Evolutionary conservation across 805 yeast species (phyloP).

Genomic region (Kuraishia ogatae): DNA sequence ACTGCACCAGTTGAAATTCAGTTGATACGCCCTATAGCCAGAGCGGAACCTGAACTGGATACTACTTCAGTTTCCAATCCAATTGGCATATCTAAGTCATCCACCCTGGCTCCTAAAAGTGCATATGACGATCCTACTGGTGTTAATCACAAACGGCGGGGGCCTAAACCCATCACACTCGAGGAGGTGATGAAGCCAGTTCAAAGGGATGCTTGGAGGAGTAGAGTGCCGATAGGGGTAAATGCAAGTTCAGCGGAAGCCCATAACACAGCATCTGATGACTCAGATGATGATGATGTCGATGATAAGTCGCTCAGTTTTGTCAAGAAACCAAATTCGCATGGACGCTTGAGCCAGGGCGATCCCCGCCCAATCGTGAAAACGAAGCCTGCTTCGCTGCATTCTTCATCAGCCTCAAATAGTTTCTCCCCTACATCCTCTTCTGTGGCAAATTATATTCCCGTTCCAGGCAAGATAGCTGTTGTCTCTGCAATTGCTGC

Average conservation of each 20-base stretch:
- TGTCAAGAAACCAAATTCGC: neutral
- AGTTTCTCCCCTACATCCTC: neutral
- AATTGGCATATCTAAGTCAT: neutral
- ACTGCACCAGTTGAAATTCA: constrained; percentile 5
- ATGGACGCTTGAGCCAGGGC: neutral
- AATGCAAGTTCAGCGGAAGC: neutral
- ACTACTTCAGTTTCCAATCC: neutral
- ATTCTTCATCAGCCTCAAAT: neutral
- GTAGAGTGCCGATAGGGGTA: neutral
- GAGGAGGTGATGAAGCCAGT: constrained; percentile 13
- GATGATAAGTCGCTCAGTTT: neutral
- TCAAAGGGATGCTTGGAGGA: constrained; percentile 1
- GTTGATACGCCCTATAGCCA: constrained; percentile 11
- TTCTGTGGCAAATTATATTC: constrained; percentile 6
- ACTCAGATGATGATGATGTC: neutral
- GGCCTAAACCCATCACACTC: constrained; percentile 14
- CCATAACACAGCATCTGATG: neutral
- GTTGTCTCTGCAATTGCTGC: constrained; percentile 14
- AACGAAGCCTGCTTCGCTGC: neutral
- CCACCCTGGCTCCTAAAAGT: neutral
- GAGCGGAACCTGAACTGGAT: constrained; percentile 3
- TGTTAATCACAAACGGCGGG: constrained; percentile 4
- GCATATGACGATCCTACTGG: neutral
- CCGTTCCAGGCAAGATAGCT: constrained; percentile 9
- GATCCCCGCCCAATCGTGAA: neutral